Evolutionary conservation across 352 stramenopile species (phyloP).

Genomic region (Globisporangium radiosum): DNA sequence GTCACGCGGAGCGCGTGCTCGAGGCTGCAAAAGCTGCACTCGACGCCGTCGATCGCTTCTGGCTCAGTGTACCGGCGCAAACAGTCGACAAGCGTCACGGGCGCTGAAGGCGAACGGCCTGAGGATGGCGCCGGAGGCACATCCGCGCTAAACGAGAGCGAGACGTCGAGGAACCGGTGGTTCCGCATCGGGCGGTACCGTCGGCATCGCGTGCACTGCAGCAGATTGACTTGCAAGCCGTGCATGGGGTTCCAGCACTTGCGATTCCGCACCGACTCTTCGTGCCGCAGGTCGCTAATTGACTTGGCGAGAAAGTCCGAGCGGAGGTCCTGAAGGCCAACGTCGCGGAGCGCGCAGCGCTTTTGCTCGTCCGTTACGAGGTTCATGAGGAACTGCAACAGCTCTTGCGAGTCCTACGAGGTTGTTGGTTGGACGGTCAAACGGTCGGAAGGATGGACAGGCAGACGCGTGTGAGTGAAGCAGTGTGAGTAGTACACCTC

Average conservation of each 20-base stretch:
- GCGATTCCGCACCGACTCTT: constrained; percentile 47
- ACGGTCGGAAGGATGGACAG: too few relatives aligned
- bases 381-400: constrained; percentile 84
- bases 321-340: constrained; percentile 43
- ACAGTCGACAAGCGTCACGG: constrained; percentile 40
- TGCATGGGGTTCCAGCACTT: constrained; percentile 72
- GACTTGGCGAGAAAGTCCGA: constrained; percentile 24
- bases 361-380: constrained; percentile 65
- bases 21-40: constrained; percentile 71
- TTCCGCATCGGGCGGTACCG: constrained; percentile 67
- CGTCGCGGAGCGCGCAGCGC: constrained; percentile 38
- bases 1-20: constrained; percentile 40
- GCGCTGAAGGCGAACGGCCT: not conserved
- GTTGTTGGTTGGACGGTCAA: too few relatives aligned
- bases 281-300: constrained; percentile 65
- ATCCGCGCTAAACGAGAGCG: constrained; percentile 52
- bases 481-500: not conserved
- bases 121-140: not conserved
- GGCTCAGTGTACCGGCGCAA: constrained; percentile 57
- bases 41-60: constrained; percentile 66
- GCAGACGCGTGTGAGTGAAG: not conserved
- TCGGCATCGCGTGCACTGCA: constrained; percentile 64
- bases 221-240: constrained; percentile 70
- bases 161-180: constrained; percentile 73
- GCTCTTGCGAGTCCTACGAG: constrained; percentile 69